Evolutionary conservation across 805 yeast species (phyloP).

Genomic region (Candida cerambycidarum): DNA sequence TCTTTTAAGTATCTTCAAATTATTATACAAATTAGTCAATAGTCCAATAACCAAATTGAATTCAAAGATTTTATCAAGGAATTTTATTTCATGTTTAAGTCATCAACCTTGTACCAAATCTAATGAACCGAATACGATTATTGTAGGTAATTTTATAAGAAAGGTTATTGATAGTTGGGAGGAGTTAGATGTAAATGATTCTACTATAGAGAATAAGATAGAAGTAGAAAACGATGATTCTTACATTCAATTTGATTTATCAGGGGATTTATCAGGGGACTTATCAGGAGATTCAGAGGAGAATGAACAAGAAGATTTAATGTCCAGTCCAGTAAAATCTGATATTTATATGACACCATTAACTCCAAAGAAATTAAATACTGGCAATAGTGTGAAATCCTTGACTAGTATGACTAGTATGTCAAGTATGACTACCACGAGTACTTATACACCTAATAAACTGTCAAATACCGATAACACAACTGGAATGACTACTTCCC

Average conservation of each 20-base stretch:
- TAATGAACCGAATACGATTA: constrained; percentile 46
- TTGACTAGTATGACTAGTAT: background rate
- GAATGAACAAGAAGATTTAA: background rate
- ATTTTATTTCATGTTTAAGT: constrained; percentile 55
- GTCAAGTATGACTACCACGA: too few relatives aligned
- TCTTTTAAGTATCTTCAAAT: constrained; percentile 42
- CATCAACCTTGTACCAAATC: constrained; percentile 43
- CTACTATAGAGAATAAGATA: constrained; percentile 11
- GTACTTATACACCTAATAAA: too few relatives aligned
- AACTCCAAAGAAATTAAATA: background rate
- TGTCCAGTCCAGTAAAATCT: constrained; percentile 8
- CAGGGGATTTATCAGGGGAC: constrained; percentile 23
- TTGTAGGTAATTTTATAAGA: constrained; percentile 54
- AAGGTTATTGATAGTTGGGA: constrained; percentile 54
- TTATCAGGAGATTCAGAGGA: constrained; percentile 22
- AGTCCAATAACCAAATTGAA: constrained; percentile 44
- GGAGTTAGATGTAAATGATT: background rate
- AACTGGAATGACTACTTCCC: background rate
- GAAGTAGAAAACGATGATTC: constrained; percentile 24
- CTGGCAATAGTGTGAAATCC: background rate
- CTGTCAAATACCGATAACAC: too few relatives aligned
- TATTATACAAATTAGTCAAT: constrained; percentile 39
- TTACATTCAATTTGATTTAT: constrained; percentile 33
- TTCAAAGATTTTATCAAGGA: constrained; percentile 40
- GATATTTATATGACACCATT: constrained; percentile 3